These are phyloP conservation scores for Gigaspora rosea DNA, from an alignment of 192 early-diverging fungal genomes.

Conservation along the genomic window DNA sequence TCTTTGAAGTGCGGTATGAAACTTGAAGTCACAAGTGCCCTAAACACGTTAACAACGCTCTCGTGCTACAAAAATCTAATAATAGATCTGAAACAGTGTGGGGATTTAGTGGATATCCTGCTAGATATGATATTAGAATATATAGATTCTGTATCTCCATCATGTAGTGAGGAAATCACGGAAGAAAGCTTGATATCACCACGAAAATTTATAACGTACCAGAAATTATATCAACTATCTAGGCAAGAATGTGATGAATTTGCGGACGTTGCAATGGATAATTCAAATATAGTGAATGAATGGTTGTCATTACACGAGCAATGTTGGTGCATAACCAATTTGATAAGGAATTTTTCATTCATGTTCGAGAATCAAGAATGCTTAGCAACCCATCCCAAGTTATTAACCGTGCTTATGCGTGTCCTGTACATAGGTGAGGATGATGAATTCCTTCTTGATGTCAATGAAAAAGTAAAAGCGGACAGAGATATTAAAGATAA, in stretches of 20 bases:
- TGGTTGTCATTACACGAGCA: conserved; percentile 48
- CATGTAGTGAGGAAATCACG: neutral
- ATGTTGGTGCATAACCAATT: conserved; percentile 54
- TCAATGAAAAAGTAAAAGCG: neutral
- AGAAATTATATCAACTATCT: conserved; percentile 48
- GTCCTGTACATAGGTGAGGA: conserved; percentile 31
- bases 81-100: conserved; percentile 58
- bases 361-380: conserved; percentile 50
- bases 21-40: conserved; percentile 71
- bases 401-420: conserved; percentile 42
- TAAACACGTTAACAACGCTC: conserved; percentile 68
- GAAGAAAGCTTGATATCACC: conserved; percentile 30
- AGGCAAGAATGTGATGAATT: conserved; percentile 25
- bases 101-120: conserved; percentile 67
- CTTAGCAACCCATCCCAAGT: conserved; percentile 48
- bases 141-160: neutral
- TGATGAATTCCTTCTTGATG: neutral
- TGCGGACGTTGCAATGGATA: conserved; percentile 33
- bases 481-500: neutral
- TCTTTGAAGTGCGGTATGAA: conserved; percentile 76
- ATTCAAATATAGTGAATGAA: conserved; percentile 39
- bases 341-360: conserved; percentile 60
- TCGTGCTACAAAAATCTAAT: conserved; percentile 55
- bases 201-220: conserved; percentile 43
- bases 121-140: conserved; percentile 57